Conservation (phyloP, 1,284 basidiomycete species). For the Sporisorium exsertum region DNA sequence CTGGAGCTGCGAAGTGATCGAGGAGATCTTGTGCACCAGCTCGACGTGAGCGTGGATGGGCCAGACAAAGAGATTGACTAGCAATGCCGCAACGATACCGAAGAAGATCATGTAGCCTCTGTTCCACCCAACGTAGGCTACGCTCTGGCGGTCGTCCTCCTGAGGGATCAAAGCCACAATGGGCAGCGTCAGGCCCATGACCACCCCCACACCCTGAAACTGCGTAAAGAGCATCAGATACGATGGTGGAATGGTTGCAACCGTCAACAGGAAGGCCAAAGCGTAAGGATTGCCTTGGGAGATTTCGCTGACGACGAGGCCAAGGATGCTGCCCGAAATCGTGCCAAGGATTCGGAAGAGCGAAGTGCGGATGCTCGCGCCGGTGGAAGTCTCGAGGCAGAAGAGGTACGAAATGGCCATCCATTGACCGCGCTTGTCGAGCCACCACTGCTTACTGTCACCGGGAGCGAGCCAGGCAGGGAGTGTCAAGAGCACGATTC, state of each 20-base stretch:
- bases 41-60: conserved; percentile 63
- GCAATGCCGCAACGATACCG: conserved; percentile 61
- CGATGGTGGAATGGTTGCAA: conserved; percentile 69
- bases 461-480: conserved; percentile 68
- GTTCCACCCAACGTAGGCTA: conserved; percentile 52
- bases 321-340: conserved; percentile 70
- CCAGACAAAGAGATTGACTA: conserved; percentile 62
- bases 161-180: conserved; percentile 71
- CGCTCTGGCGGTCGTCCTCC: conserved; percentile 47
- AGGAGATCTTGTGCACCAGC: conserved; percentile 48
- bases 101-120: conserved; percentile 64
- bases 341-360: conserved; percentile 71
- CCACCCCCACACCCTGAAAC: conserved; percentile 69
- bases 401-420: conserved; percentile 70
- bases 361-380: conserved; percentile 71
- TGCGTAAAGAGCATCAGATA: conserved; percentile 69
- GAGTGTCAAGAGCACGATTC: conserved; percentile 70
- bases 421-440: conserved; percentile 70
- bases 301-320: conserved; percentile 69
- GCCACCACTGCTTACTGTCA: conserved; percentile 69
- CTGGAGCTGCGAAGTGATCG: conserved; percentile 51
- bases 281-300: conserved; percentile 71
- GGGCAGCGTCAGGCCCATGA: conserved; percentile 68
- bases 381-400: conserved; percentile 72
- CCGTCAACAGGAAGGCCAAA: conserved; percentile 70